Base-by-base conservation (phyloP, 345 rosid species). In the Corchorus capsularis region DNA sequence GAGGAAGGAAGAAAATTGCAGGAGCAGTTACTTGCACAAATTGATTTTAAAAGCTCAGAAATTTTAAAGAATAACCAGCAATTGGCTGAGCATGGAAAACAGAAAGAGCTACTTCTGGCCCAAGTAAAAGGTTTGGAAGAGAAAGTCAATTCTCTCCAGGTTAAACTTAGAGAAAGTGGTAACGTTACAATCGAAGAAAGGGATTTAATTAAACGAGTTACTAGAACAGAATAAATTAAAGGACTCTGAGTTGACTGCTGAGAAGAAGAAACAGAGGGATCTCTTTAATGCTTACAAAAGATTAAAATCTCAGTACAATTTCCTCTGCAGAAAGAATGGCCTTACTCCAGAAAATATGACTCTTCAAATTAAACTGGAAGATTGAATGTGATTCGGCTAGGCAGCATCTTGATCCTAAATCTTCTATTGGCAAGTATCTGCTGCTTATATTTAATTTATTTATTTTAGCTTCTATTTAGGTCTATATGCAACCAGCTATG, bases 301-400 rank as follows among this genome's bases (percentile, higher is more conserved):
- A 74, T 74, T 91, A 56, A 92, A 85, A 82, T 91, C 94, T 62
- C 94, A 93, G 61, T 82, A 93, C 82, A 85, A 59, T 32, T 96
- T 47, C 76, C 92, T 96, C 67, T 72, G 82, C 45, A 57, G 77
- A 75, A 90, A 73, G 87, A 75, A 19, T 22, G 93, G 91, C 52
- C 87, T 89, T 75, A 81, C 85, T 46, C 62, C 74, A 10, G 91
- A 87, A 72, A 85, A 85, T 73, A 82, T 79, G 83, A 68, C 63
- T 47, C 73, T 63, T 13, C 78, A 76, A 61, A 62, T 61, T 76
- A 84, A 78, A 52, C 74, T 76, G 75, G 86, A 81, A 49, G 79
- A 82, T n/a, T 63, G 90, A 79, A 75, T 81, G 70, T 78, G 85
- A 78, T 55, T 77, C 77, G 11, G 27, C 75, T 62, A 81, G 70